phyloP scores from a whole-genome alignment of 257 asterid species.

The Cinchona pubescens region DNA sequence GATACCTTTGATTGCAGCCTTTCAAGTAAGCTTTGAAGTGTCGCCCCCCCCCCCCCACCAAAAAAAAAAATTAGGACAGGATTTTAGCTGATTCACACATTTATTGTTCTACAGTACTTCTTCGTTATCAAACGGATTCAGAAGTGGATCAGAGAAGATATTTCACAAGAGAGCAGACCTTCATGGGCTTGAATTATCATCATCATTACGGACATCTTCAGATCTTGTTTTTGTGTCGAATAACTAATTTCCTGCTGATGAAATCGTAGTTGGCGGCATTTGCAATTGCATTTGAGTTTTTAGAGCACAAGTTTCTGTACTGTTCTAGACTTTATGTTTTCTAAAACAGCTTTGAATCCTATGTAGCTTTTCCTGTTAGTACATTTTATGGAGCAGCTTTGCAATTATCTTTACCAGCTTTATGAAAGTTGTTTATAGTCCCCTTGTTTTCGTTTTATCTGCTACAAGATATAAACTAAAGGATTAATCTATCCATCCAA shows the following conservation, averaged over 20 bases:
- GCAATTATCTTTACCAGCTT: background rate
- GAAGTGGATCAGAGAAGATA: conserved; percentile 58
- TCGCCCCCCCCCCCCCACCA: background rate
- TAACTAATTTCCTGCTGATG: conserved; percentile 10
- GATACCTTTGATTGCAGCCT: conserved; percentile 72
- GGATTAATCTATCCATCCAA: too few relatives aligned
- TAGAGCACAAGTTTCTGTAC: conserved; percentile 2
- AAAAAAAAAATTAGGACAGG: background rate
- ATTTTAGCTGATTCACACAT: background rate
- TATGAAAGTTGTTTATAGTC: background rate
- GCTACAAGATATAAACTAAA: too few relatives aligned
- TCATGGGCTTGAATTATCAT: conserved; percentile 52
- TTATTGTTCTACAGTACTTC: conserved; percentile 52
- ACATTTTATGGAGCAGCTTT: background rate
- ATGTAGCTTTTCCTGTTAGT: background rate
- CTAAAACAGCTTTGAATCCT: background rate
- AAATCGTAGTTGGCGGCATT: conserved; percentile 32
- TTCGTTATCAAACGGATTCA: conserved; percentile 60
- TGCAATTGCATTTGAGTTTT: conserved; percentile 14
- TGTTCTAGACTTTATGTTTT: conserved; percentile 11
- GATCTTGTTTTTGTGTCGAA: conserved; percentile 5
- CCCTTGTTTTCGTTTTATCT: too few relatives aligned
- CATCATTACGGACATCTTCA: background rate
- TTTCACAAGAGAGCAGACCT: conserved; percentile 46
- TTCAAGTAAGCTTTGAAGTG: conserved; percentile 52